Evolutionary conservation across 2,329 filamentous ascomycete genomes (phyloP), one percentile per base, ranked within the genome.

Genomic region (Escovopsis weberi): DNA sequence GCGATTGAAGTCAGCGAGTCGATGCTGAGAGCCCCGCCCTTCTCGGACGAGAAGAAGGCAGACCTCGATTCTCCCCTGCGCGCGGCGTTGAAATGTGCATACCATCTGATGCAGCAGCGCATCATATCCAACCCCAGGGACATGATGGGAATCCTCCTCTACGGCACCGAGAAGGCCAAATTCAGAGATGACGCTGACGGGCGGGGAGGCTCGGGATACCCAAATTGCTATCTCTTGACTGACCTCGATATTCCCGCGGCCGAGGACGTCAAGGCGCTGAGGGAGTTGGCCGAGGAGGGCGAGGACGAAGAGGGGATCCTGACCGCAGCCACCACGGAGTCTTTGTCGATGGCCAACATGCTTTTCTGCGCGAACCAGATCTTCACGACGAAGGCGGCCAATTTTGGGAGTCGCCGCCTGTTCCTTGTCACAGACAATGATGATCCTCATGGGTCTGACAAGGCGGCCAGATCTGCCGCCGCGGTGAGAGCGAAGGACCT

Each of bases 361-460:
- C 70, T 98, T 2, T 95, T 95, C 57, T 94, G 88, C 53, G 89
- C 87, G 33, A 96, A 96, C 51, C 87, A 95, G 56, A 84, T 96
- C 41, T 95, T 98, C 58, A 94, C 88, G 1, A 94, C 85, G 3
- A 94, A 84, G 58, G 88, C 91, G 0, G 80, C 91, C 15, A 96
- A 95, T 55, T 96, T 96, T 59, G 82, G 85, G 4, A 96, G 89
- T 6, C 73, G 89, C 47, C 77, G 91, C 32, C 65, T 98, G n/a
- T 98, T 98, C 62, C 78, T 98, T 48, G 85, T 98, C 43, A 96
- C 91, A 0, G 87, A 96, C 59, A 85, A 94, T 49, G 91, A 96
- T 58, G 74, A 87, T 49, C 91, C 91, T 4, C 85, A 93, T 57
- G 65, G 68, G 1, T 69, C 74, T 15, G 80, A 85, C 57, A 91